Conservation (phyloP, 305 asterid genomes). For the Coffea humblotiana region DNA sequence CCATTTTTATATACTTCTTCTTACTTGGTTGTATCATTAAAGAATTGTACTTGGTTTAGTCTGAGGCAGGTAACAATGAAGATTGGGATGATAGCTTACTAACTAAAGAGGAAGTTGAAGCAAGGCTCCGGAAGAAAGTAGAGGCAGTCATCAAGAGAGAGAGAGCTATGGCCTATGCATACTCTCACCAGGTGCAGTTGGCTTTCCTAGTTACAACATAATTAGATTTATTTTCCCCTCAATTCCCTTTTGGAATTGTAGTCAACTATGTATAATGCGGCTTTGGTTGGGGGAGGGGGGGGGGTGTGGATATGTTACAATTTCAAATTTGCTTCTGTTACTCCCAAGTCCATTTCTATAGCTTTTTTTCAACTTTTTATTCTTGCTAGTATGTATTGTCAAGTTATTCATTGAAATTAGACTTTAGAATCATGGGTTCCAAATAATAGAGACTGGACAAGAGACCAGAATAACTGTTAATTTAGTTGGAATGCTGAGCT, state of each 20-base stretch:
- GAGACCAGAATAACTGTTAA: not conserved
- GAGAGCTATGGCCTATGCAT: constrained; percentile 91
- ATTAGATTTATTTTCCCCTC: not conserved
- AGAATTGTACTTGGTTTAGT: constrained; percentile 34
- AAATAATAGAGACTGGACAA: not conserved
- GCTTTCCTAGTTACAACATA: not conserved
- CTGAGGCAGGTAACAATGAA: constrained; percentile 60
- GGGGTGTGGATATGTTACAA: no score
- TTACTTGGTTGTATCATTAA: not conserved
- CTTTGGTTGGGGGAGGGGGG: not conserved
- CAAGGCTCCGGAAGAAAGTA: constrained; percentile 59
- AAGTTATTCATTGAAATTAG: not conserved
- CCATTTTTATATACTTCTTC: not conserved
- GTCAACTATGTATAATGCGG: not conserved
- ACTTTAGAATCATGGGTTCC: not conserved
- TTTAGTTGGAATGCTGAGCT: not conserved
- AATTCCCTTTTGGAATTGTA: constrained; percentile 2
- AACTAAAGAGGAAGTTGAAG: constrained; percentile 77
- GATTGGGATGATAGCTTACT: constrained; percentile 87
- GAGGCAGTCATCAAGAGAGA: constrained; percentile 96
- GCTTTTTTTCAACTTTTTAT: not conserved
- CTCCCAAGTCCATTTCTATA: not conserved
- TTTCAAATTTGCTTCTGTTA: not conserved
- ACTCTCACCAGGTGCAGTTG: constrained; percentile 70
- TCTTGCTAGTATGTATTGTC: not conserved